Base-by-base conservation (phyloP, 1,284 basidiomycete genomes). In the Neolentinus lepideus region DNA sequence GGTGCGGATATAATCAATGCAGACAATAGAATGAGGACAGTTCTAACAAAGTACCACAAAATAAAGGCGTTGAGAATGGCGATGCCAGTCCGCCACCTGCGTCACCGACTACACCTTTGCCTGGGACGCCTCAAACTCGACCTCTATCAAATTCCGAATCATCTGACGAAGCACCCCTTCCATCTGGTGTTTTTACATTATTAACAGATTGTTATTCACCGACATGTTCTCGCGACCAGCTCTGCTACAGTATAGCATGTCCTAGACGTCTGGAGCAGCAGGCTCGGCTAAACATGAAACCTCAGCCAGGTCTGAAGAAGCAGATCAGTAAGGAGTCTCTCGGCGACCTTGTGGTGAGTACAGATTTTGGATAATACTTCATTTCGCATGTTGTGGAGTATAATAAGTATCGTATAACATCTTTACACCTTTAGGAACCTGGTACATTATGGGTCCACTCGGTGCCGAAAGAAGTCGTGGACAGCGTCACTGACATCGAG, bases 201-300 rank as follows among this genome's bases (percentile, higher is more conserved):
- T 77, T 99, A 57, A 97, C 95, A 1, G 94, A 97, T 67, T 99
- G 97, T 71, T 99, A 99, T 75, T 97, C 94, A 46, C 94, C 97
- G 16, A 99, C 97, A 25, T 99, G 97, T 73, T 92, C 93, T 35
- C 80, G 91, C 55, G 94, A 98, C 66, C 83, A 83, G 59, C 74
- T 98, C 16, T 99, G 97, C 73, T 99, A 99, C 72, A 93, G 90
- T 62, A 98, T 98, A 63, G 94, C 94, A 45, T 99, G 97, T 70
- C 97, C 97, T 0, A 74, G 96, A 54, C 76, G 96, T 56, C 72
- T 98, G 58, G 96, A 99, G 71, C 95, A 98, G 71, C 95, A 98
- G 69, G 88, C 92, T 35, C 75, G 94, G 57, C 69, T 96, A 67
- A 88, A 94, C 71, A 88, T 98, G 88, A 95, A 96, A 70, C 90